Evolutionary conservation across 108 stramenopile genomes (phyloP).

Genomic region (Discostella stelligeroides): DNA sequence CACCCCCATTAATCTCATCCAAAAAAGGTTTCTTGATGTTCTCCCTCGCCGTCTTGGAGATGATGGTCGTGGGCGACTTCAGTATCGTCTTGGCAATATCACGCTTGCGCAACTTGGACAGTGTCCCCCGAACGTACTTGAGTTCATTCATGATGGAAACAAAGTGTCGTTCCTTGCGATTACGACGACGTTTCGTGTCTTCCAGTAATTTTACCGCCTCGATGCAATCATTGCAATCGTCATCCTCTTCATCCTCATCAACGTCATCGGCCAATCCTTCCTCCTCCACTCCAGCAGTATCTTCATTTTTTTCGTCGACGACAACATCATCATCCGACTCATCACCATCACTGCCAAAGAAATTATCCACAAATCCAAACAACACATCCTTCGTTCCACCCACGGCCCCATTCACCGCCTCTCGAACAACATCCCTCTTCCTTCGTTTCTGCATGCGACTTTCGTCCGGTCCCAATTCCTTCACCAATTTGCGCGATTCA

Average conservation of each 20-base stretch:
- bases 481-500: conserved; percentile 60
- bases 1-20: conserved; percentile 90
- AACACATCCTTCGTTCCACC: conserved; percentile 47
- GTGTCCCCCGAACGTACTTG: conserved; percentile 88
- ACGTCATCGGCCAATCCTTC: conserved; percentile 17
- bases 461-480: conserved; percentile 62
- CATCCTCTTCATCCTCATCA: conserved; percentile 55
- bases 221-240: conserved; percentile 61
- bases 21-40: conserved; percentile 84
- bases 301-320: no score
- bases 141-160: conserved; percentile 91
- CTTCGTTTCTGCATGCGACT: conserved; percentile 55
- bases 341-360: no score
- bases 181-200: conserved; percentile 29
- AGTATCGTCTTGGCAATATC: conserved; percentile 72
- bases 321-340: no score
- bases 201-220: conserved; percentile 38
- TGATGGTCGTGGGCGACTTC: conserved; percentile 72
- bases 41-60: conserved; percentile 73
- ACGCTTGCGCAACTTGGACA: conserved; percentile 81
- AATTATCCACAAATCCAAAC: conserved; percentile 51
- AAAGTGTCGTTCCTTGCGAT: conserved; percentile 90
- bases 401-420: conserved; percentile 28
- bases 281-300: conserved; percentile 25
- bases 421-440: conserved; percentile 34